phyloP scores from a whole-genome alignment of 2,329 filamentous ascomycete genomes.

The Scedosporium boydii region DNA sequence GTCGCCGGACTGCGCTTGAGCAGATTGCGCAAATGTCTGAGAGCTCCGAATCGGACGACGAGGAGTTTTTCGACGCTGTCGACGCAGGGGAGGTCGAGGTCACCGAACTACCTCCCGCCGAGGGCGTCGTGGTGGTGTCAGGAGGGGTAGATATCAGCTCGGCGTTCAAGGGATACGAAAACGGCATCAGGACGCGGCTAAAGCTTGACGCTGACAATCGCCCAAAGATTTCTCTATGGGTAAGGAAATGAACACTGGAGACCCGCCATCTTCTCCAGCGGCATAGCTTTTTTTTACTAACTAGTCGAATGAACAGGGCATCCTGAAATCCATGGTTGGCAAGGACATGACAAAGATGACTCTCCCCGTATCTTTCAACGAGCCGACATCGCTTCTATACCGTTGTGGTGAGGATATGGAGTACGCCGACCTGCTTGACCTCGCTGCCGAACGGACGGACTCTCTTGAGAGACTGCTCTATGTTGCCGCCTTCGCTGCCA shows the following conservation, averaged over 20 bases:
- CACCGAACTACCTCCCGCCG: conserved; percentile 50
- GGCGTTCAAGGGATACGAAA: conserved; percentile 86
- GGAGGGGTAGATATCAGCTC: conserved; percentile 56
- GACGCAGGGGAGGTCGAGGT: conserved; percentile 87
- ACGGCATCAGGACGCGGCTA: conserved; percentile 67
- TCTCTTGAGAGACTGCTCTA: conserved; percentile 90
- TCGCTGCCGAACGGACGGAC: conserved; percentile 74
- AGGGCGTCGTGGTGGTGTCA: conserved; percentile 29
- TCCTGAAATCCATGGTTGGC: conserved; percentile 98
- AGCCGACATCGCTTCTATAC: conserved; percentile 90
- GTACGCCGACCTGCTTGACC: conserved; percentile 85
- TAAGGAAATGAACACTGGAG: conserved; percentile 34
- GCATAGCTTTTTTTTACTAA: conserved; percentile 12
- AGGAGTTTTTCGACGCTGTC: conserved; percentile 96
- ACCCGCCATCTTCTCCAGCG: too few species aligned
- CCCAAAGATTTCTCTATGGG: conserved; percentile 93
- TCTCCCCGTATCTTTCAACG: conserved; percentile 94
- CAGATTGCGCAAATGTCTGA: conserved; percentile 69
- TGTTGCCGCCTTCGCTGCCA: conserved; percentile 89
- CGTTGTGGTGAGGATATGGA: conserved; percentile 97
- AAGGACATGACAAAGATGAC: conserved; percentile 99
- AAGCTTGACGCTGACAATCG: conserved; percentile 88
- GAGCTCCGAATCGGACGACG: conserved; percentile 70
- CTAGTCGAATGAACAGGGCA: conserved; percentile 48
- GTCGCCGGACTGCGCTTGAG: conserved; percentile 57